A percentile compares a stretch with the other conserved stretches of the same genome.
phyloP scores from a whole-genome alignment of 176 grass and related monocot genomes.

The Sorghum bicolor region DNA sequence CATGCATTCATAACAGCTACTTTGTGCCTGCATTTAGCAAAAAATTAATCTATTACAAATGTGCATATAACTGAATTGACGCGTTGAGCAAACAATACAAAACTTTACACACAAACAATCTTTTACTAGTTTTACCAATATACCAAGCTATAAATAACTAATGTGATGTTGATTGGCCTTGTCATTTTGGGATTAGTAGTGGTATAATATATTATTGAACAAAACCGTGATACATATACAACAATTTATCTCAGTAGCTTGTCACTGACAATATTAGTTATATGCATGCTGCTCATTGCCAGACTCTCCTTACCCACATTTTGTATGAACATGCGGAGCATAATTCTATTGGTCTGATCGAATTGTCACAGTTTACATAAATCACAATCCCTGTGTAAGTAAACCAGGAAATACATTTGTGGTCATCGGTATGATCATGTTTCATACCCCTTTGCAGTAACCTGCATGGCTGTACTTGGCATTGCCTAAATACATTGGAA shows the following conservation, averaged over 20 bases:
- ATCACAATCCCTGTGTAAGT: not conserved
- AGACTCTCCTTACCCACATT: not conserved
- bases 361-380: not conserved
- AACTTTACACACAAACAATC: not conserved
- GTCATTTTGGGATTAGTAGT: not conserved
- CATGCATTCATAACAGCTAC: not conserved
- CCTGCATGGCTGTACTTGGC: not conserved
- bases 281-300: not conserved
- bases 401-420: not conserved
- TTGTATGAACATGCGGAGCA: not conserved
- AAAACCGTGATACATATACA: not conserved
- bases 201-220: not conserved
- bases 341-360: too few relatives aligned
- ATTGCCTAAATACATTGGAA: constrained; percentile 12
- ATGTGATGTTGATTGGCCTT: not conserved
- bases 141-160: not conserved
- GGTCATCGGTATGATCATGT: not conserved
- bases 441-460: constrained; percentile 10
- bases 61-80: not conserved
- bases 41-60: not conserved
- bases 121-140: not conserved
- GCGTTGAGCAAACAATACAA: not conserved
- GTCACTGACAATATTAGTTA: not conserved
- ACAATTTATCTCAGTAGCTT: not conserved
- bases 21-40: not conserved